These are phyloP conservation scores for Gautieria morchelliformis DNA, from an alignment of 768 basidiomycete genomes.

Conservation along the genomic window DNA sequence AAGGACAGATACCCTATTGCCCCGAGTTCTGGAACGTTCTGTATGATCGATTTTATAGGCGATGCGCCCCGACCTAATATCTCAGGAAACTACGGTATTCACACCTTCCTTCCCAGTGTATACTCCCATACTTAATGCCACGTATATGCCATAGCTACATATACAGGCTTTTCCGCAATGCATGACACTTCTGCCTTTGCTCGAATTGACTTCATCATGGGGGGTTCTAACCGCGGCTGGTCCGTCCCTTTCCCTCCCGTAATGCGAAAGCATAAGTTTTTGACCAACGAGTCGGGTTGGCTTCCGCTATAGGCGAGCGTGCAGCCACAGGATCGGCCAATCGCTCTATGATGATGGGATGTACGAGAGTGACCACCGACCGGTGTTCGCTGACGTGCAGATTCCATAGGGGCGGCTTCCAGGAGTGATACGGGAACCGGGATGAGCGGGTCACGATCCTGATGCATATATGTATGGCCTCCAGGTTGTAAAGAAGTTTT, in stretches of 20 bases:
- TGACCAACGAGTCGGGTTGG: not conserved
- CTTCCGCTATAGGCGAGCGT: conserved; percentile 24
- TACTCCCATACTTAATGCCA: not conserved
- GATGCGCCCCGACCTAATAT: conserved; percentile 31
- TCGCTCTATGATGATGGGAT: conserved; percentile 41
- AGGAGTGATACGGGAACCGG: not conserved
- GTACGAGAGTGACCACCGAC: conserved; percentile 48
- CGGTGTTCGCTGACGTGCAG: conserved; percentile 36
- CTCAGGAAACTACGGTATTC: conserved; percentile 29
- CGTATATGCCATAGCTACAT: conserved; percentile 26
- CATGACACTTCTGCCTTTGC: conserved; percentile 27
- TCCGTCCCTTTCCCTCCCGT: conserved; percentile 19
- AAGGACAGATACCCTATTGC: conserved; percentile 30
- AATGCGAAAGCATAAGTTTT: not conserved
- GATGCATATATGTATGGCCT: too few species aligned
- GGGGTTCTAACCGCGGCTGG: conserved; percentile 37
- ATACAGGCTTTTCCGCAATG: conserved; percentile 39
- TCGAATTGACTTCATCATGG: conserved; percentile 46
- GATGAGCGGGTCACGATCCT: too few species aligned
- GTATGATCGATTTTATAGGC: conserved; percentile 35
- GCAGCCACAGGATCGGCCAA: conserved; percentile 30
- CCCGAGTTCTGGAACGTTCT: conserved; percentile 25
- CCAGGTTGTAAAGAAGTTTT: too few species aligned
- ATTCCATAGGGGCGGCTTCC: not conserved
- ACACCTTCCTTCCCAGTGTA: conserved; percentile 1